These are phyloP conservation scores for Volvox carteri DNA, from an alignment of 163 green algal species.

Conservation along the genomic window DNA sequence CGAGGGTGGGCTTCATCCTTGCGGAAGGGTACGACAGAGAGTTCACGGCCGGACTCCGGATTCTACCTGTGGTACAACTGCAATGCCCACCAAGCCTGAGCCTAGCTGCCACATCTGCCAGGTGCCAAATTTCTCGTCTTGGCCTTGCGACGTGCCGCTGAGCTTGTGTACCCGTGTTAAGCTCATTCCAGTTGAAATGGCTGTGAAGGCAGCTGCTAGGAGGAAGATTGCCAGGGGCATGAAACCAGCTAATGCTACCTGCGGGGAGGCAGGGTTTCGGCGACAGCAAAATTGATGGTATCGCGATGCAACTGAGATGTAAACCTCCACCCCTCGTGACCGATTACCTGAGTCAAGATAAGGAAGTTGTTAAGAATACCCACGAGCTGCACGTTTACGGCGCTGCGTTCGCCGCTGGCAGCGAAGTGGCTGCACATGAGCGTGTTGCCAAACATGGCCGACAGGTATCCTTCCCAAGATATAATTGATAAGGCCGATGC, in stretches of 20 bases:
- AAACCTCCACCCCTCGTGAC: too few relatives aligned
- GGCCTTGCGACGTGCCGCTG: background rate
- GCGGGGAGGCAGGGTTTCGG: background rate
- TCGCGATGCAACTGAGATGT: too few relatives aligned
- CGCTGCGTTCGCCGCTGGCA: constrained; percentile 64
- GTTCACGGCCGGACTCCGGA: too few relatives aligned
- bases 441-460: constrained; percentile 78
- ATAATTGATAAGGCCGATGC: constrained; percentile 66
- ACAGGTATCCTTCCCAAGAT: constrained; percentile 78
- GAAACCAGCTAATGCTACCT: constrained; percentile 59
- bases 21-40: too few relatives aligned
- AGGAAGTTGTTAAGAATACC: constrained; percentile 72
- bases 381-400: constrained; percentile 75
- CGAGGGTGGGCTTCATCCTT: too few relatives aligned
- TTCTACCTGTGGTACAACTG: constrained; percentile 62
- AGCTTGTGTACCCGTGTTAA: constrained; percentile 36
- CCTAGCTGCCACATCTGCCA: constrained; percentile 66
- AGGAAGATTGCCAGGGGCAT: constrained; percentile 71
- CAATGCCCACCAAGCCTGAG: constrained; percentile 51
- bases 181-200: constrained; percentile 53
- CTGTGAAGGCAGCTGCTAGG: constrained; percentile 29
- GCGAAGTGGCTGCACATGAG: constrained; percentile 78
- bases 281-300: too few relatives aligned
- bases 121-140: constrained; percentile 37
- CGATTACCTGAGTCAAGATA: constrained; percentile 73